Evolutionary conservation across 2,329 filamentous ascomycete genomes (phyloP), one percentile per base, ranked within the genome.

Genomic region (Rhynchosporium agropyri): DNA sequence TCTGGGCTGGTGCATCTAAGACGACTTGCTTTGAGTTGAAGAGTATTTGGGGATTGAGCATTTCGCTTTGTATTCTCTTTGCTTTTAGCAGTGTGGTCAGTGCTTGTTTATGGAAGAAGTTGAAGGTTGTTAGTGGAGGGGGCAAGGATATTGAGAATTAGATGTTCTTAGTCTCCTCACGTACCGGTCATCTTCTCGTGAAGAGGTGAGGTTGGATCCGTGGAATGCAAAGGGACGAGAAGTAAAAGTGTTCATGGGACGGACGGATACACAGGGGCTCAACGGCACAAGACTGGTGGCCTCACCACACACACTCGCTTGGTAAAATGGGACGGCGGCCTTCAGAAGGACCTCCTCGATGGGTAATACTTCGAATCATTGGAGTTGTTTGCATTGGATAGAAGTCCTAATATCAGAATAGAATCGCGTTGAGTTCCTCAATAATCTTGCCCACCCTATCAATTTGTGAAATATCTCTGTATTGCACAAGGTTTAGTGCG

Each of bases 41-140:
- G 82, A 85, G 89, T 15, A 85, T 95, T 68, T 97, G 92, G 93
- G 92, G 92, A 0, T 77, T 97, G 64, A 85, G 86, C 75, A 93
- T 97, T 76, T 87, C 87, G 4, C 83, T 96, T 56, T 92, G 87
- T 75, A 83, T 90, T 49, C 78, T 91, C 42, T 91, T 90, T 71
- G 81, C 84, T 65, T 82, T 90, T 64, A 88, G 86, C 2, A 78
- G 81, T 51, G 76, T 88, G 56, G 80, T 84, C 51, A 83, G 81
- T 36, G 76, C 80, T 61, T 85, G 85, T 68, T 78, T 91, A 45
- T 90, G 87, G 84, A 72, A 67, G 60, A 65, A 65, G 43, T 50
- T 67, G 36, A 70, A 64, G 63, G 53, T 60, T 40, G 29, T 54
- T 31, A 53, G 63, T 4, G 43, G 60, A 0, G 31, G 38, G 10